A percentile compares a stretch with the other conserved stretches of the same genome.
phyloP scores from a whole-genome alignment of 2,329 filamentous ascomycete species.

The Tolypocladium capitatum region DNA sequence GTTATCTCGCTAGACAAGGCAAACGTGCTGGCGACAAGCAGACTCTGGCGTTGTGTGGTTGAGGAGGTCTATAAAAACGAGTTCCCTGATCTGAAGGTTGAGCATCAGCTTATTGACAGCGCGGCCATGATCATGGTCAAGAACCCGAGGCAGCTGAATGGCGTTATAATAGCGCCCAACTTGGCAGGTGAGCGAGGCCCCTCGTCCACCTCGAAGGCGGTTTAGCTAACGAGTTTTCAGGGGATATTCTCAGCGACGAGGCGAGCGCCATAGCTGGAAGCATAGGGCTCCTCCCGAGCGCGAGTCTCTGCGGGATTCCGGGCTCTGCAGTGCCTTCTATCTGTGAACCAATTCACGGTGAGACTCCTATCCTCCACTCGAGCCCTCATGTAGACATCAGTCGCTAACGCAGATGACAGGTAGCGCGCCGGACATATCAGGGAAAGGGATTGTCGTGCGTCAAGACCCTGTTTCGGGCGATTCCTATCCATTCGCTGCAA shows the following conservation, averaged over 20 bases:
- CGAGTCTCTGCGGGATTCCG: conserved; percentile 73
- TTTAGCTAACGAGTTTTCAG: conserved; percentile 36
- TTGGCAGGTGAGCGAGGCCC: conserved; percentile 22
- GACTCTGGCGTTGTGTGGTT: conserved; percentile 81
- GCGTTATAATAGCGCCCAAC: conserved; percentile 84
- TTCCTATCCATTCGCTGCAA: too few species aligned
- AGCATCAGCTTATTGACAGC: conserved; percentile 86
- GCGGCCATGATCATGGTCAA: conserved; percentile 98
- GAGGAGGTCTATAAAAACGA: conserved; percentile 74
- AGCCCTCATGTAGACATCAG: neutral
- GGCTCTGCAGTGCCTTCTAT: conserved; percentile 79
- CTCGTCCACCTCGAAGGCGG: too few species aligned
- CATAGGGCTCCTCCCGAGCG: conserved; percentile 76
- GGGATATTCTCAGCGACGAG: conserved; percentile 93
- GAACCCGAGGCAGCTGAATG: conserved; percentile 78
- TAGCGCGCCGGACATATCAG: conserved; percentile 85
- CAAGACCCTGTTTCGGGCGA: too few species aligned
- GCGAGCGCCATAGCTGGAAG: conserved; percentile 87
- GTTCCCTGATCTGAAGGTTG: conserved; percentile 73
- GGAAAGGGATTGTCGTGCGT: conserved; percentile 60
- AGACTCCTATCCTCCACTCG: conserved; percentile 8
- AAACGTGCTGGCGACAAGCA: conserved; percentile 81
- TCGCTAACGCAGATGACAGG: conserved; percentile 30
- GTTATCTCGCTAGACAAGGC: conserved; percentile 92
- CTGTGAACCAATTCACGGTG: conserved; percentile 95